Evolutionary conservation across 306 rosid species (phyloP), one percentile per base, ranked within the genome.

Genomic region (Canavalia gladiata): DNA sequence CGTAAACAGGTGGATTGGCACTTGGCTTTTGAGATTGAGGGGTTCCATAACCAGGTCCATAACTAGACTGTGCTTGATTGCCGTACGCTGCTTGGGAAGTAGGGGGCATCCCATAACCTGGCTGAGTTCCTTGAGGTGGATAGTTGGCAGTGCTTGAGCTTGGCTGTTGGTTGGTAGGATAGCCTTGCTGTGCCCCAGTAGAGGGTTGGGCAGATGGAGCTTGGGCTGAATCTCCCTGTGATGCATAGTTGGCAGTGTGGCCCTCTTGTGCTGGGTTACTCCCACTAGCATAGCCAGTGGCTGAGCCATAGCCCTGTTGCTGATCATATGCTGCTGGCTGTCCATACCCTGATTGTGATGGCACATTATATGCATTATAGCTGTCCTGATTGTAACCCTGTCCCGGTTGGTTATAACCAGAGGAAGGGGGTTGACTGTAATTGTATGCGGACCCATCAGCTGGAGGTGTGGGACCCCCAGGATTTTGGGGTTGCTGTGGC

Each of bases 371-470:
- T 8, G 88, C 94, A 84, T 88, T 81, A 57, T 92, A 95, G 76
- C 97, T 81, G 72, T 95, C 98, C 82, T 95, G 98, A 56, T 90
- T 33, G 69, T 91, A 95, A 41, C 95, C 97, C 69, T 89, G 95
- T 41, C 93, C 97, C 11, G 89, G 92, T 70, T 92, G 98, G 84
- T 50, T 92, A 73, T 92, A 92, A 75, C 92, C 89, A 69, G 97
- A 86, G 58, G 90, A 81, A 49, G 92, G 94, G 4, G 83, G 88
- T 31, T 89, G 97, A 79, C 87, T 85, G 50, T 95, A 95, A 78
- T 69, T 87, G 82, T 92, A 94, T 56, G 94, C 83, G 71, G 91
- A 29, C 57, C 90, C 90, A 41, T 94, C 97, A 8, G 81, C 91
- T 0, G 94, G 82, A 52, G 93, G 83, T 50, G 88, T 80, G 43